A percentile compares a stretch with the other conserved stretches of the same genome.
These are phyloP conservation scores for Casuarina cunninghamiana DNA, from an alignment of 306 rosid genomes.

Conservation along the genomic window DNA sequence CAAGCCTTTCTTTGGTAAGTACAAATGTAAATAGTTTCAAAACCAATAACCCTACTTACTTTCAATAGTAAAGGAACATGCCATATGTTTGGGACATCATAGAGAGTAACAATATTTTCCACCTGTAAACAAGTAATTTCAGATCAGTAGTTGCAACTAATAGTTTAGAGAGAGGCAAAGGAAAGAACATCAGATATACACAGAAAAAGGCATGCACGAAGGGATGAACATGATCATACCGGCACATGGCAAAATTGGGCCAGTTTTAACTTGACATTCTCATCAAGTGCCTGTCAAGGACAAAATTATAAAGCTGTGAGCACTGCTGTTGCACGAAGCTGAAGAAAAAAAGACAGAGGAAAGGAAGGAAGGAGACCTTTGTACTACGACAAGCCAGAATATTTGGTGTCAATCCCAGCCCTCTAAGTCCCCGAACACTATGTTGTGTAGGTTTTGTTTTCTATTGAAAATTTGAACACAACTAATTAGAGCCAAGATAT, in stretches of 20 bases:
- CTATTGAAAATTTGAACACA: constrained; percentile 37
- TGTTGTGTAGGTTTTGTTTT: constrained; percentile 95
- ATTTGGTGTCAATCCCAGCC: constrained; percentile 80
- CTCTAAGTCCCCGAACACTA: constrained; percentile 86
- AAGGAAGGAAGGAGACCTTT: constrained; percentile 50
- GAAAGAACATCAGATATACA: constrained; percentile 4
- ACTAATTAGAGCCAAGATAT: not conserved
- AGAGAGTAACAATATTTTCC: constrained; percentile 74
- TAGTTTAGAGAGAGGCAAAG: constrained; percentile 10
- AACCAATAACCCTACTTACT: constrained; percentile 46
- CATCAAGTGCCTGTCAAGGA: constrained; percentile 67
- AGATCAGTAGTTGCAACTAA: constrained; percentile 6
- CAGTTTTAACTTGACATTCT: constrained; percentile 72
- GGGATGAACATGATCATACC: constrained; percentile 49
- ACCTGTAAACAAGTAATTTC: constrained; percentile 46
- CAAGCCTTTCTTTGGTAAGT: constrained; percentile 10
- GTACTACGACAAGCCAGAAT: constrained; percentile 87
- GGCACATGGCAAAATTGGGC: constrained; percentile 96
- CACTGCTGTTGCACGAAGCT: constrained; percentile 10
- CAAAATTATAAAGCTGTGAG: constrained; percentile 22
- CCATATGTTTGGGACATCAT: constrained; percentile 98
- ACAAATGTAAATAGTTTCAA: constrained; percentile 5
- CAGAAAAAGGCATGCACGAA: not conserved
- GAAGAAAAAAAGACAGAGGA: constrained; percentile 13
- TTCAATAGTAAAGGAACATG: constrained; percentile 84